Conservation (phyloP, 768 basidiomycete species). For the Podaxis sp. region DNA sequence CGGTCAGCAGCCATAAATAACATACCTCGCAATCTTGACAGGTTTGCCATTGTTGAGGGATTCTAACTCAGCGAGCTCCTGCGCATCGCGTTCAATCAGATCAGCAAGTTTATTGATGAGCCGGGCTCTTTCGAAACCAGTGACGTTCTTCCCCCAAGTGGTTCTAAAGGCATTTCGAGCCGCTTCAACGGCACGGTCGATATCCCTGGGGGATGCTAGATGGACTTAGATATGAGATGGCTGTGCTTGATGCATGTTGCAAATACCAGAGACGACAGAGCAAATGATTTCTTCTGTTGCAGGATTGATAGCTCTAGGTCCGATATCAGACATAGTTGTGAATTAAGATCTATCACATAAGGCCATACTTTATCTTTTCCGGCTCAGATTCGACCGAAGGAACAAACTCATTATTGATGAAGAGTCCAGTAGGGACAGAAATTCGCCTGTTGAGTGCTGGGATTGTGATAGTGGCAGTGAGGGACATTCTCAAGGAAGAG, state of each 20-base stretch:
- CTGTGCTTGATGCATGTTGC: background rate
- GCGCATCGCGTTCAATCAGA: slow-evolving; percentile 80
- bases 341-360: background rate
- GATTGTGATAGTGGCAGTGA: slow-evolving; percentile 37
- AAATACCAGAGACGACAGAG: slow-evolving; percentile 59
- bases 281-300: slow-evolving; percentile 75
- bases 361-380: slow-evolving; percentile 60
- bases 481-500: slow-evolving; percentile 43
- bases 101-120: slow-evolving; percentile 86
- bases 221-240: slow-evolving; percentile 3
- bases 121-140: slow-evolving; percentile 78
- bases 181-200: slow-evolving; percentile 80
- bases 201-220: slow-evolving; percentile 67
- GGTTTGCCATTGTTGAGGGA: slow-evolving; percentile 91
- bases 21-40: slow-evolving; percentile 47
- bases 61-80: slow-evolving; percentile 84
- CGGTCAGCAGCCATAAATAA: background rate
- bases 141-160: slow-evolving; percentile 87
- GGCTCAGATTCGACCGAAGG: slow-evolving; percentile 60
- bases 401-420: slow-evolving; percentile 90
- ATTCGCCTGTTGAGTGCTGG: slow-evolving; percentile 47
- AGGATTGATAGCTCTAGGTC: slow-evolving; percentile 69
- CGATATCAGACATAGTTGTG: background rate
- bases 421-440: slow-evolving; percentile 76
- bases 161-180: slow-evolving; percentile 82